Evolutionary conservation across 371 early-diverging fungal genomes (phyloP).

Genomic region (Haplosporangium sp.): DNA sequence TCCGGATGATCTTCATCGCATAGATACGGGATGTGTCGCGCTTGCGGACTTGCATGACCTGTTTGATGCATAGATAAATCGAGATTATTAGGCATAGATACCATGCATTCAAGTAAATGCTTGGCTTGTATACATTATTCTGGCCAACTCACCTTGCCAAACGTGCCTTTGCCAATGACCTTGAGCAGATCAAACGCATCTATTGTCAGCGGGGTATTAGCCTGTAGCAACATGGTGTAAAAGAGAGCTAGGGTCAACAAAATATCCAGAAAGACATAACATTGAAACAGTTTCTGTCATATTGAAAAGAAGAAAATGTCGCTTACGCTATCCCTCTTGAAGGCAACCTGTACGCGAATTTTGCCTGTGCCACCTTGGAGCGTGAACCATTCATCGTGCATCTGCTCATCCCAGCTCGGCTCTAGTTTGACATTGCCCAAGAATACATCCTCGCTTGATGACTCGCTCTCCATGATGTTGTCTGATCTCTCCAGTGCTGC

Average conservation of each 20-base stretch:
- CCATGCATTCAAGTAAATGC: background rate
- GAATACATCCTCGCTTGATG: conserved; percentile 68
- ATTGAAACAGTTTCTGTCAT: background rate
- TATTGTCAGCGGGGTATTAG: conserved; percentile 76
- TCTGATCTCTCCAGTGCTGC: conserved; percentile 36
- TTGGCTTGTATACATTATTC: background rate
- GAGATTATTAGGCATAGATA: background rate
- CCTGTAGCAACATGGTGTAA: conserved; percentile 39
- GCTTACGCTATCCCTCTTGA: conserved; percentile 71
- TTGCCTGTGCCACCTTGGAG: conserved; percentile 72
- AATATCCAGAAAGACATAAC: background rate
- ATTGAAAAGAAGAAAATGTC: too few species aligned
- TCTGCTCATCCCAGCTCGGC: conserved; percentile 72
- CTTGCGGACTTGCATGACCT: conserved; percentile 95
- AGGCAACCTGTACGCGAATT: conserved; percentile 77
- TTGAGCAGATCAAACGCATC: conserved; percentile 95
- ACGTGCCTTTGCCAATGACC: conserved; percentile 96
- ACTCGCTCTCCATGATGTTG: conserved; percentile 58
- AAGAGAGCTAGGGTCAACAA: background rate
- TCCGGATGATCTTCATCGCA: conserved; percentile 97
- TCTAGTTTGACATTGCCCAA: conserved; percentile 74
- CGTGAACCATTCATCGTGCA: conserved; percentile 69
- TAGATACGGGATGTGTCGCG: conserved; percentile 94
- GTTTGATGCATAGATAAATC: background rate
- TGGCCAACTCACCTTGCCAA: conserved; percentile 83